phyloP scores from a whole-genome alignment of 2,329 filamentous ascomycete species.

The Calonectria crousiana region DNA sequence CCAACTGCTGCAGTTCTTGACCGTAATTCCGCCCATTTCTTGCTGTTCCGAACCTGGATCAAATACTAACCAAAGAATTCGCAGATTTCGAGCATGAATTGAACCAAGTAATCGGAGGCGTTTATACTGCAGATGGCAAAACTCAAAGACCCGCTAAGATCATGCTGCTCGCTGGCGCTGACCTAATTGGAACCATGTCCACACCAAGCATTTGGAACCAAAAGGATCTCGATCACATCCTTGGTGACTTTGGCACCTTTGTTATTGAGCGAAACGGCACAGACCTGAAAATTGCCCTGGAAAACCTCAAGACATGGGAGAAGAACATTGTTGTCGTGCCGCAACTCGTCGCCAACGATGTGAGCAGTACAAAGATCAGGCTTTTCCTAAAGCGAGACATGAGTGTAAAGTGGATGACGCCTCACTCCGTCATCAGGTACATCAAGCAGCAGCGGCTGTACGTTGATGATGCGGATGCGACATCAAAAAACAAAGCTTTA shows the following conservation, averaged over 20 bases:
- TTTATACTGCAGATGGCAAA: not conserved
- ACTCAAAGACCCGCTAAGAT: constrained; percentile 76
- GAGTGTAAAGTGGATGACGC: constrained; percentile 57
- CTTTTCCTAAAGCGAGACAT: constrained; percentile 83
- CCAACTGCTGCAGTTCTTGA: not conserved
- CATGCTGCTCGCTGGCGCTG: constrained; percentile 83
- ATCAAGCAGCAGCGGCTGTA: not conserved
- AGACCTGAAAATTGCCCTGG: constrained; percentile 87
- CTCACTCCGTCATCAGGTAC: not conserved
- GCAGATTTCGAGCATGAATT: not conserved
- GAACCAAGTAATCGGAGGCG: not conserved
- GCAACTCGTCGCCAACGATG: constrained; percentile 82
- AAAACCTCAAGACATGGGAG: constrained; percentile 82
- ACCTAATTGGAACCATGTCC: constrained; percentile 80
- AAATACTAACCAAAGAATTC: not conserved
- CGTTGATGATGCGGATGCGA: not conserved
- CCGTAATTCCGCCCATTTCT: not conserved
- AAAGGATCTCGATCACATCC: constrained; percentile 87
- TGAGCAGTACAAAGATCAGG: constrained; percentile 85
- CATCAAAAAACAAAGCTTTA: not conserved
- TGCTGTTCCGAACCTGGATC: not conserved
- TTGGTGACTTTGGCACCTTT: constrained; percentile 85
- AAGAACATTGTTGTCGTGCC: constrained; percentile 88
- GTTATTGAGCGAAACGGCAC: constrained; percentile 91
- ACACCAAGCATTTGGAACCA: constrained; percentile 83